Percentiles rank a stretch among this genome's conserved stretches.
These are phyloP conservation scores for Saturnispora besseyi DNA, from an alignment of 805 yeast genomes.

Conservation along the genomic window DNA sequence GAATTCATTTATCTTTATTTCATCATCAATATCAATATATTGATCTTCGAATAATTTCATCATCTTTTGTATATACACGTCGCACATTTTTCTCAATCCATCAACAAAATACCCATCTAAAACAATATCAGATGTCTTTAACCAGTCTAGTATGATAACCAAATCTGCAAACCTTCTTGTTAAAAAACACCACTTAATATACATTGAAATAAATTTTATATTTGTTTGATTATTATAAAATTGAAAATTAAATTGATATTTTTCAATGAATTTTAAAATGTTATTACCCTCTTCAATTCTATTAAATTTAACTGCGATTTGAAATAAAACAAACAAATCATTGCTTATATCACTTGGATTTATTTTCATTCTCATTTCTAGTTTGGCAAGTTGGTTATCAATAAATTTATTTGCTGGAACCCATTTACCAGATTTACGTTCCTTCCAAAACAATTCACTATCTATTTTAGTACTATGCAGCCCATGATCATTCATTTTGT, in stretches of 20 bases:
- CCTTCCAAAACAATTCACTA: constrained; percentile 18
- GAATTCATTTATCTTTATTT: constrained; percentile 5
- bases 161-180: constrained; percentile 9
- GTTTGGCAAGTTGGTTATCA: constrained; percentile 1
- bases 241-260: neutral
- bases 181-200: constrained; percentile 11
- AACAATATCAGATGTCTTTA: constrained; percentile 5
- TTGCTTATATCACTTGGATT: constrained; percentile 1
- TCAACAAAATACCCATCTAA: constrained; percentile 9
- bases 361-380: neutral
- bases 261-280: constrained; percentile 1
- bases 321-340: constrained; percentile 11
- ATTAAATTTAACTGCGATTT: constrained; percentile 10
- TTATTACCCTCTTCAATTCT: constrained; percentile 1
- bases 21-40: neutral
- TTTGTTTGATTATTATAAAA: constrained; percentile 9
- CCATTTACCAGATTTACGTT: constrained; percentile 10
- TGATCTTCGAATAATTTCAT: constrained; percentile 2
- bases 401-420: constrained; percentile 9
- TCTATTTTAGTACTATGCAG: constrained; percentile 1
- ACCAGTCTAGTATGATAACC: constrained; percentile 11
- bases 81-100: constrained; percentile 2
- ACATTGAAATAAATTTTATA: constrained; percentile 11
- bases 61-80: constrained; percentile 1
- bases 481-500: neutral